Percentiles rank a stretch among this genome's conserved stretches.
phyloP scores from a whole-genome alignment of 2,329 filamentous ascomycete species.

The Lecanicillium sp. region DNA sequence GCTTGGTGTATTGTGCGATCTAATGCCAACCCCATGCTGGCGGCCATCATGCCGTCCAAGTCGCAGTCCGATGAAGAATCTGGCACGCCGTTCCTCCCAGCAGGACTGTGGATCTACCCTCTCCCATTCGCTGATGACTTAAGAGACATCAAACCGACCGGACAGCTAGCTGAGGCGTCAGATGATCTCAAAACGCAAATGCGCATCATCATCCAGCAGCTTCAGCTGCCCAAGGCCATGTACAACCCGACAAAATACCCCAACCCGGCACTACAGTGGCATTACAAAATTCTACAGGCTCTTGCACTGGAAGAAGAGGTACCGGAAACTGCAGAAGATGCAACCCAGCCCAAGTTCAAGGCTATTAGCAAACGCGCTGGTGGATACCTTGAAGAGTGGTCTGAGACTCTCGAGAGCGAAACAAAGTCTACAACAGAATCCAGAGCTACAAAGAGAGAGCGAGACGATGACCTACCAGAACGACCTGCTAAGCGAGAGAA shows the following conservation, averaged over 20 bases:
- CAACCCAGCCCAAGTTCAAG: slow-evolving; percentile 75
- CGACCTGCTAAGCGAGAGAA: slow-evolving; percentile 43
- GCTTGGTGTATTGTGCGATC: slow-evolving; percentile 83
- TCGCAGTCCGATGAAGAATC: slow-evolving; percentile 58
- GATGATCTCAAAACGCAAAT: slow-evolving; percentile 73
- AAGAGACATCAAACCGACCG: slow-evolving; percentile 62
- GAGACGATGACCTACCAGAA: slow-evolving; percentile 38
- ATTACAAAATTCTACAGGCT: slow-evolving; percentile 89
- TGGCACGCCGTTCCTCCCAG: slow-evolving; percentile 65
- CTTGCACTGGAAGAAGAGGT: slow-evolving; percentile 88
- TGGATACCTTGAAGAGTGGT: slow-evolving; percentile 72
- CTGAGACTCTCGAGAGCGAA: slow-evolving; percentile 58
- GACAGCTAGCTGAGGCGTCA: slow-evolving; percentile 49
- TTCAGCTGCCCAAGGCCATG: slow-evolving; percentile 77
- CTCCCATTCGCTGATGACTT: slow-evolving; percentile 89
- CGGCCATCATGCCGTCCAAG: slow-evolving; percentile 72
- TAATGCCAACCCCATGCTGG: slow-evolving; percentile 73
- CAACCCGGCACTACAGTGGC: slow-evolving; percentile 92
- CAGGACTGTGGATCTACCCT: slow-evolving; percentile 82
- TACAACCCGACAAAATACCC: slow-evolving; percentile 87
- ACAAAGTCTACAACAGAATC: slow-evolving; percentile 30
- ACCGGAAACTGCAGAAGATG: slow-evolving; percentile 66
- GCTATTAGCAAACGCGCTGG: slow-evolving; percentile 89
- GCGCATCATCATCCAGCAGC: slow-evolving; percentile 73
- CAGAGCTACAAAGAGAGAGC: slow-evolving; percentile 46